Base-by-base conservation (phyloP, 257 asterid species). In the Paraleonurus japonicus region DNA sequence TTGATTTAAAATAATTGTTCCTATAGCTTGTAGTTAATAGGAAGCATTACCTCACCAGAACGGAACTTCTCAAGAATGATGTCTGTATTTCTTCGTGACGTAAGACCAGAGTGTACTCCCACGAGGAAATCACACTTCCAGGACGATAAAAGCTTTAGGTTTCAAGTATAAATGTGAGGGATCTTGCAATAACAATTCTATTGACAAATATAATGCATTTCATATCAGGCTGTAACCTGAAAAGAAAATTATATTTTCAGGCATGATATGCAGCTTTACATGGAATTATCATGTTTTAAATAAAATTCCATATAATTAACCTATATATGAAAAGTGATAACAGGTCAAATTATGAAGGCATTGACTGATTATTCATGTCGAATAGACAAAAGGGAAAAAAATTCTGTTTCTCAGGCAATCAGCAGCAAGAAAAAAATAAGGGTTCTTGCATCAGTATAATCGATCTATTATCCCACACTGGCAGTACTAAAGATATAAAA, bases 161-260 rank as follows among this genome's bases (percentile, higher is more conserved):
- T 83, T 51, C 61, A 73, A 95, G 87, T 73, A 95, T 85, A 79
- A 66, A 69, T 2, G 95, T 78, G 76, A 95, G 89, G 69, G 96
- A 81, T 82, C 96, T 88, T 47, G 98, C 99, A 76, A 95, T 89
- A 67, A 92, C 86, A 80, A 88, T 87, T 87, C 99, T 83, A 87
- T 92, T 88, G 75, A 95, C 99, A 75, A 95, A 95, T 71, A 92
- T 77, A 76, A 95, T 92, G 85, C 99, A 92, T 85, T 95, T 95
- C 95, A 79, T 90, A 75, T 83, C 74, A 67, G 93, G 92, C 83
- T 85, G 96, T 61, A 73, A 84, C 96, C 99, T 95, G 96, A 57
- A 81, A 78, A 79, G 30, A 74, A 70, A 77, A 28, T 48, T 68
- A 51, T 39, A 48, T 30, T 5, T 69, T 63, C 54, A 69, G 57